Evolutionary conservation across 805 yeast genomes (phyloP).

Genomic region (Lipomyces chichibuensis): DNA sequence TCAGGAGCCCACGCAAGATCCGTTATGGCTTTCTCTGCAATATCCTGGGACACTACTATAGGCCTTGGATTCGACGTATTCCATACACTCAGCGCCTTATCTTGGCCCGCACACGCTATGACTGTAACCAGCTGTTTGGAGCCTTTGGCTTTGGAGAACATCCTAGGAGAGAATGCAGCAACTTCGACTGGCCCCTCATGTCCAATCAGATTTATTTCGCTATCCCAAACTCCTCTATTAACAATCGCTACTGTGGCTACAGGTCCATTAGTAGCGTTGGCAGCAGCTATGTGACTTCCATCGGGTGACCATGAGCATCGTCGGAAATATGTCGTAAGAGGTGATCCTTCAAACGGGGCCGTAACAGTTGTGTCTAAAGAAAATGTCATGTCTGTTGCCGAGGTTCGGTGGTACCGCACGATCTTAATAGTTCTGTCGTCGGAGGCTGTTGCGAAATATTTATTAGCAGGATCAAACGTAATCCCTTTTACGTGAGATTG

Average conservation of each 20-base stretch:
- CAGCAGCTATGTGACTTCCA: constrained; percentile 70
- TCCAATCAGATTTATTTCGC: constrained; percentile 65
- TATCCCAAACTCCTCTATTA: constrained; percentile 66
- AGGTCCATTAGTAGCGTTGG: constrained; percentile 71
- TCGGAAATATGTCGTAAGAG: constrained; percentile 85
- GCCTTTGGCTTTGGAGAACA: constrained; percentile 43
- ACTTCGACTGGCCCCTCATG: constrained; percentile 73
- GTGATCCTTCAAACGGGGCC: constrained; percentile 86
- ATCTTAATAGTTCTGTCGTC: constrained; percentile 92
- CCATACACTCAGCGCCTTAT: constrained; percentile 86
- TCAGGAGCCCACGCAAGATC: constrained; percentile 88
- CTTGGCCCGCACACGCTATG: constrained; percentile 96
- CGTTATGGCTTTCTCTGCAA: constrained; percentile 76
- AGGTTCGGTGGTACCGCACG: constrained; percentile 77
- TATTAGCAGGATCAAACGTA: constrained; percentile 96
- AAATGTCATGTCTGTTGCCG: constrained; percentile 71
- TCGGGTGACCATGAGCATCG: constrained; percentile 75
- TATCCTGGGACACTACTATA: constrained; percentile 73
- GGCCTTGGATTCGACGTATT: constrained; percentile 77
- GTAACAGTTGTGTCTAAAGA: constrained; percentile 81
- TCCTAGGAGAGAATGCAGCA: constrained; percentile 56
- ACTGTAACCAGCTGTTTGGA: constrained; percentile 56
- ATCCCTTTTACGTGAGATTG: constrained; percentile 96
- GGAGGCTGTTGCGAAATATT: constrained; percentile 94
- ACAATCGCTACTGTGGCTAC: constrained; percentile 63